These are phyloP conservation scores for Cladosporium velox DNA, from an alignment of 2,329 filamentous ascomycete species.

Conservation along the genomic window DNA sequence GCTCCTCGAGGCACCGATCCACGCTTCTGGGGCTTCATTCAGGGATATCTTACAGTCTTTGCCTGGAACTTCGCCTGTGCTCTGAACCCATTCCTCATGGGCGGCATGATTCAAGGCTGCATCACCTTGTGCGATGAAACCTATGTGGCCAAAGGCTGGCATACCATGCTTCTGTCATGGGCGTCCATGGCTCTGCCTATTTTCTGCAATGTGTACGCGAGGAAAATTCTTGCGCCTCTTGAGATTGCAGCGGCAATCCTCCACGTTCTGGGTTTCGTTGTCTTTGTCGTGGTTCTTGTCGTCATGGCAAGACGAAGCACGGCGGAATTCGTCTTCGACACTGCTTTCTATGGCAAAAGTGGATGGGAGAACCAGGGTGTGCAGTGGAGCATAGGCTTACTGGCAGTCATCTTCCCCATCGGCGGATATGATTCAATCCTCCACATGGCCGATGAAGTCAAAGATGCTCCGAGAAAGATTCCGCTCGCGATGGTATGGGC, in stretches of 20 bases:
- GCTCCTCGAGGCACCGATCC: background rate
- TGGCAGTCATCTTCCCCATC: constrained; percentile 39
- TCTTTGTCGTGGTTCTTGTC: constrained; percentile 36
- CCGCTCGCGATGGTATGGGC: constrained; percentile 50
- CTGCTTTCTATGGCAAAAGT: constrained; percentile 30
- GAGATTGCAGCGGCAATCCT: constrained; percentile 42
- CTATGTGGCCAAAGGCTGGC: constrained; percentile 1
- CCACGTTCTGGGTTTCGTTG: constrained; percentile 41
- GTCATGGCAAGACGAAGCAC: constrained; percentile 39
- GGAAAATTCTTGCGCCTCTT: constrained; percentile 39
- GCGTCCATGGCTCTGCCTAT: background rate
- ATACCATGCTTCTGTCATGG: constrained; percentile 2
- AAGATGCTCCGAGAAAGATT: constrained; percentile 43
- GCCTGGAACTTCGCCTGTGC: background rate
- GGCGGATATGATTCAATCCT: constrained; percentile 51
- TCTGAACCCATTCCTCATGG: background rate
- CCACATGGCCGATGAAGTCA: constrained; percentile 49
- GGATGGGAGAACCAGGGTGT: constrained; percentile 41
- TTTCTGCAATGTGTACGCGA: background rate
- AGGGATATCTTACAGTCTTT: constrained; percentile 8
- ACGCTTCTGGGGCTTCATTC: constrained; percentile 13
- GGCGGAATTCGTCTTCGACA: constrained; percentile 38
- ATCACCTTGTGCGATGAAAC: background rate
- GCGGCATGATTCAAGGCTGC: constrained; percentile 1
- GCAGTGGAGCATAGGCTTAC: constrained; percentile 42